Conservation (phyloP, 2,329 filamentous ascomycete genomes). For the Hypoxylon sp. region DNA sequence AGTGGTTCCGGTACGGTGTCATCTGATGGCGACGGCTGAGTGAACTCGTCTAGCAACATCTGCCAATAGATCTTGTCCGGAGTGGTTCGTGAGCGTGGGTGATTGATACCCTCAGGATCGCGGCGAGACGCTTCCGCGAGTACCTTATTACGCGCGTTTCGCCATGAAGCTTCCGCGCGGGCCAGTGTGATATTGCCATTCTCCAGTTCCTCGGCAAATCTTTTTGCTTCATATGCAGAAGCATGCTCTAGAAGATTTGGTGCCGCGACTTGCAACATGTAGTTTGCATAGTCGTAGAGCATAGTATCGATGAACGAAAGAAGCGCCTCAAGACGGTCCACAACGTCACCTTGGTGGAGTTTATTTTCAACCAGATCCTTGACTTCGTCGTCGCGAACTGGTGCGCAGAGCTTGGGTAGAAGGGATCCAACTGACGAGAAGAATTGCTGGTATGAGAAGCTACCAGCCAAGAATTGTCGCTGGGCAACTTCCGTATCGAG, state of each 20-base stretch:
- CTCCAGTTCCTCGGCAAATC: slow-evolving; percentile 77
- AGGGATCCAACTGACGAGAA: slow-evolving; percentile 82
- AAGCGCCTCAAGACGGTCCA: slow-evolving; percentile 82
- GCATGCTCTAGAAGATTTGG: slow-evolving; percentile 80
- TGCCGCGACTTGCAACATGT: slow-evolving; percentile 79
- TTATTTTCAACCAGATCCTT: slow-evolving; percentile 76
- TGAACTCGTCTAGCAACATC: slow-evolving; percentile 81
- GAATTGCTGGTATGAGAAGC: slow-evolving; percentile 86
- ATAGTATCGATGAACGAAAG: slow-evolving; percentile 83
- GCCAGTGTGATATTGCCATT: slow-evolving; percentile 68
- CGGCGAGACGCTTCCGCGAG: slow-evolving; percentile 75
- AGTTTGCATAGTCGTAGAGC: slow-evolving; percentile 87
- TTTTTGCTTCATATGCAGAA: slow-evolving; percentile 79
- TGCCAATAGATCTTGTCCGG: slow-evolving; percentile 81
- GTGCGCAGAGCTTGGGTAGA: slow-evolving; percentile 84
- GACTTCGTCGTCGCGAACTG: slow-evolving; percentile 83
- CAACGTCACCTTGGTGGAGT: slow-evolving; percentile 73
- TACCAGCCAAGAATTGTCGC: slow-evolving; percentile 77
- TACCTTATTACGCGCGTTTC: slow-evolving; percentile 74
- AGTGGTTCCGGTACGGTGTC: slow-evolving; percentile 80
- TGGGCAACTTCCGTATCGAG: slow-evolving; percentile 80
- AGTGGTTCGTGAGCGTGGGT: slow-evolving; percentile 73
- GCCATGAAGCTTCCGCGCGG: slow-evolving; percentile 77
- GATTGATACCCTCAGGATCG: slow-evolving; percentile 77
- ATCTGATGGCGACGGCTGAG: slow-evolving; percentile 71